Evolutionary conservation across 2,329 filamentous ascomycete genomes (phyloP).

Genomic region (Cercospora berteroae): DNA sequence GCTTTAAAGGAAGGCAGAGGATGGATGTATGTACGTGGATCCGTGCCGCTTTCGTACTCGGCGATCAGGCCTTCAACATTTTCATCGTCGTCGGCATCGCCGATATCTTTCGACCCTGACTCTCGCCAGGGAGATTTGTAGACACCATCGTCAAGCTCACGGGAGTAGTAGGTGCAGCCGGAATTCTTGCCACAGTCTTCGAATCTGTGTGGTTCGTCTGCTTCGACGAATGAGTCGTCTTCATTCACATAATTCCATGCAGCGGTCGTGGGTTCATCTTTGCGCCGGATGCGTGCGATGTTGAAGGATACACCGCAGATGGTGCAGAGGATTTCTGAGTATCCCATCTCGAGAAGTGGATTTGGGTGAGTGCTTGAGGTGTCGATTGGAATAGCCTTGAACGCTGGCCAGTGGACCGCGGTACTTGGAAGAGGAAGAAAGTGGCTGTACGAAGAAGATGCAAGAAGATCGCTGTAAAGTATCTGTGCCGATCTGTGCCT

Average conservation of each 20-base stretch:
- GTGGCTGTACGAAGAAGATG: too few species aligned
- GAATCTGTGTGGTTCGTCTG: not conserved
- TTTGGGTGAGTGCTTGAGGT: too few species aligned
- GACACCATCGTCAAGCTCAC: not conserved
- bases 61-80: not conserved
- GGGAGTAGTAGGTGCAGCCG: slow-evolving; percentile 6
- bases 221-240: not conserved
- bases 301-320: slow-evolving; percentile 21
- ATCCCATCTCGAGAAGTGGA: not conserved
- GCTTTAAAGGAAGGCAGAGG: too few species aligned
- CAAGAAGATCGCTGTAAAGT: too few species aligned
- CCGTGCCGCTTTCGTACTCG: too few species aligned
- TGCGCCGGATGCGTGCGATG: slow-evolving; percentile 11
- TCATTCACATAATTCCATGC: slow-evolving; percentile 8
- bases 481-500: too few species aligned
- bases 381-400: too few species aligned
- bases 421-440: too few species aligned
- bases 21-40: too few species aligned
- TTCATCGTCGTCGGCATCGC: not conserved
- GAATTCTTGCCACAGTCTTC: slow-evolving; percentile 4
- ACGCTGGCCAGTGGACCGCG: too few species aligned
- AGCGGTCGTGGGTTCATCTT: slow-evolving; percentile 4
- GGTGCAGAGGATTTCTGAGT: slow-evolving; percentile 8
- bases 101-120: not conserved
- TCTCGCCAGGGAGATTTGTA: not conserved